phyloP scores from a whole-genome alignment of 2,329 filamentous ascomycete genomes.

The Fusarium bulbicola region DNA sequence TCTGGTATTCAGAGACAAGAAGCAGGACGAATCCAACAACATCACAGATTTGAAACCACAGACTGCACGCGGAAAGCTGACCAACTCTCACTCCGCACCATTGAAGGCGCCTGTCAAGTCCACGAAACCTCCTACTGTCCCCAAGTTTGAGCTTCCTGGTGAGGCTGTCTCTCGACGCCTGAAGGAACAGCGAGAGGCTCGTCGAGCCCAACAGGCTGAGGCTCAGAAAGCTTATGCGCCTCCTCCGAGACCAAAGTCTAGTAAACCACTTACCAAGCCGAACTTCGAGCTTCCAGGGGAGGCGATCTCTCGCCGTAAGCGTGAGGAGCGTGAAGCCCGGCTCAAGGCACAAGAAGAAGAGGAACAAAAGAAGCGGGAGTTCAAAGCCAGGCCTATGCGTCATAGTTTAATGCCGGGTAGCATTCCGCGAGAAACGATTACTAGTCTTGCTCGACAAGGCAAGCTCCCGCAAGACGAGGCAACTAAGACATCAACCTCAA shows the following conservation, averaged over 20 bases:
- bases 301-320: slow-evolving; percentile 64
- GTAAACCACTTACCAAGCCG: slow-evolving; percentile 62
- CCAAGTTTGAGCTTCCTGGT: slow-evolving; percentile 70
- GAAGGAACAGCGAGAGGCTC: slow-evolving; percentile 67
- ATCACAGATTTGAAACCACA: slow-evolving; percentile 23
- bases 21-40: slow-evolving; percentile 21
- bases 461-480: slow-evolving; percentile 48
- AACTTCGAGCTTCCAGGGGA: slow-evolving; percentile 72
- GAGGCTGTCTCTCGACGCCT: slow-evolving; percentile 67
- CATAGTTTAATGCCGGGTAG: slow-evolving; percentile 53
- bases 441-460: slow-evolving; percentile 65
- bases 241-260: slow-evolving; percentile 58
- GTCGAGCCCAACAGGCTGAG: slow-evolving; percentile 52
- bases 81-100: slow-evolving; percentile 14
- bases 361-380: slow-evolving; percentile 67
- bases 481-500: slow-evolving; percentile 18
- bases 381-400: slow-evolving; percentile 68
- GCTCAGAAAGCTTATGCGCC: slow-evolving; percentile 48
- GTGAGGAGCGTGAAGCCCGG: slow-evolving; percentile 64
- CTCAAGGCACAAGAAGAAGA: slow-evolving; percentile 68
- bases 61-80: slow-evolving; percentile 33
- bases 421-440: slow-evolving; percentile 64
- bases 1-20: slow-evolving; percentile 48
- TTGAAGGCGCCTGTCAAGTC: slow-evolving; percentile 61
- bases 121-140: slow-evolving; percentile 61